Conservation (phyloP, 306 rosid species). For the Hippophae gyantsensis region DNA sequence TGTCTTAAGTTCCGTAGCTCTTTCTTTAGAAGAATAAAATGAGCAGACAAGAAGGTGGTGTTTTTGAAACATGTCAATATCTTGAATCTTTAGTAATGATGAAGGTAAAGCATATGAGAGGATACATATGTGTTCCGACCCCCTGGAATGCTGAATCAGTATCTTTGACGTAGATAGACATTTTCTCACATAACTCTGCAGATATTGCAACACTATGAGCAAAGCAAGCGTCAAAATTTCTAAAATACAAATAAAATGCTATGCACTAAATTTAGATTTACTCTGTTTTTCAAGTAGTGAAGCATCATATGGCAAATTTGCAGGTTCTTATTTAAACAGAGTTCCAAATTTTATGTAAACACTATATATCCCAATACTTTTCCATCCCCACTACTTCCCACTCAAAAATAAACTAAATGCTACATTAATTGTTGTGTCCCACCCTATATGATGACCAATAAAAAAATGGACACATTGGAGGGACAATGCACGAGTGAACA, state of each 20-base stretch:
- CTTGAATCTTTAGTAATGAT: neutral
- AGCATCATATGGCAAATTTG: too few relatives aligned
- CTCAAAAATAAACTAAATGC: too few relatives aligned
- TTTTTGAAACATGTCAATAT: neutral
- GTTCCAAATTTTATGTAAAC: too few relatives aligned
- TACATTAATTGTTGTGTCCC: too few relatives aligned
- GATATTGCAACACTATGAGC: constrained; percentile 24
- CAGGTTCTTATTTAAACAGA: too few relatives aligned
- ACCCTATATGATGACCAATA: too few relatives aligned
- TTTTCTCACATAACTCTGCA: constrained; percentile 35
- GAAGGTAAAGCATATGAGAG: constrained; percentile 31
- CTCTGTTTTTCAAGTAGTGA: too few relatives aligned
- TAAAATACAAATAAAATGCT: neutral
- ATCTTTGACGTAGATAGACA: constrained; percentile 65
- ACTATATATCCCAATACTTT: too few relatives aligned
- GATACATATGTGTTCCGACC: constrained; percentile 84
- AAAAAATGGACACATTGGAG: too few relatives aligned
- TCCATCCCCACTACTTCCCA: too few relatives aligned
- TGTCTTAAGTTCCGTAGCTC: neutral
- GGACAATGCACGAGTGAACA: too few relatives aligned
- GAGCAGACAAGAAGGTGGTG: neutral
- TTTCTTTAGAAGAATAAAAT: constrained; percentile 1
- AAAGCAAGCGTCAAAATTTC: constrained; percentile 16
- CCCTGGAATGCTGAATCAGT: constrained; percentile 61
- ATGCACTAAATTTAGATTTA: neutral